Conservation (phyloP, 139 green algal genomes). For the Chlamydomonas asymmetrica region DNA sequence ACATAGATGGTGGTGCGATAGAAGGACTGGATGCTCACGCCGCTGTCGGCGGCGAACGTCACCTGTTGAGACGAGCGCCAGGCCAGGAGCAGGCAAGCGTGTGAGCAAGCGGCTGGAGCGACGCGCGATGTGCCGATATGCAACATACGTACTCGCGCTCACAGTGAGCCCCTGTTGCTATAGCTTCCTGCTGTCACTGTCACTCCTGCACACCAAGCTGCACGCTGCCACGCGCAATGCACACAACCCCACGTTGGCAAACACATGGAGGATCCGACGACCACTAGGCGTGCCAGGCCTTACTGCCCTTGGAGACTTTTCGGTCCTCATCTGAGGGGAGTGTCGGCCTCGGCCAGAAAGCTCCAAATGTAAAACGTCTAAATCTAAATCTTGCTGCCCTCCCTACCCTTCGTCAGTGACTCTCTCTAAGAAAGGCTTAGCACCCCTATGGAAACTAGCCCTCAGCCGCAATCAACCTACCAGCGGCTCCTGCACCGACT, state of each 20-base stretch:
- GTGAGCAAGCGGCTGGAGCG: neutral
- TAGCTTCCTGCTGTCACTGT: neutral
- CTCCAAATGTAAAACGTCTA: neutral
- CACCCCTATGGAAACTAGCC: neutral
- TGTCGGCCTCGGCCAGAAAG: neutral
- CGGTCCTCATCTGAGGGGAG: neutral
- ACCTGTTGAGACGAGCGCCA: neutral
- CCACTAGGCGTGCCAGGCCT: no score
- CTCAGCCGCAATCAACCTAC: no score
- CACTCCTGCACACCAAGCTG: neutral
- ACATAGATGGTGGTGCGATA: slow-evolving; percentile 20
- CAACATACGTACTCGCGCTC: neutral
- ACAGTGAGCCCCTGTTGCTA: neutral
- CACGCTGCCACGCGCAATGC: no score
- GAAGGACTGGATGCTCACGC: neutral
- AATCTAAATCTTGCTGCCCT: no score
- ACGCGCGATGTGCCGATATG: neutral
- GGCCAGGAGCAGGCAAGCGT: neutral
- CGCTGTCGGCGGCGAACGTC: slow-evolving; percentile 15
- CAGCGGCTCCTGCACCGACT: no score
- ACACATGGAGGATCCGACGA: no score
- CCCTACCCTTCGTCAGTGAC: no score
- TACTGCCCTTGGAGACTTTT: no score
- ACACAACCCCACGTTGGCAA: no score
- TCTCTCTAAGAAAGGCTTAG: no score